A percentile compares a stretch with the other conserved stretches of the same genome.
Conservation (phyloP, 2,329 filamentous ascomycete species). For the Penicillium sp. region DNA sequence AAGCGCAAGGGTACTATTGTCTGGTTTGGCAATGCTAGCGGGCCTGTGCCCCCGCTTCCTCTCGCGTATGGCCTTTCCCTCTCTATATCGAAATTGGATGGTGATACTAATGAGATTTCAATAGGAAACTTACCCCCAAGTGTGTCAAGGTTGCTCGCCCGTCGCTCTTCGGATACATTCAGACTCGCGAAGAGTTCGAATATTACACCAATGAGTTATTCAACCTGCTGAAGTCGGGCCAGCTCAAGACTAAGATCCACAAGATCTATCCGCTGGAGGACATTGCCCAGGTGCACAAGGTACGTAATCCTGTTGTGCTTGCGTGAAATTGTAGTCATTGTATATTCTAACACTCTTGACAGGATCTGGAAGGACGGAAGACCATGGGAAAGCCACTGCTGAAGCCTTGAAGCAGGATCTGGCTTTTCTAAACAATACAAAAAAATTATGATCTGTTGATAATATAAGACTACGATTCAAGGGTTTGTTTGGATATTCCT, state of each 20-base stretch:
- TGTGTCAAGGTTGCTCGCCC: slow-evolving; percentile 76
- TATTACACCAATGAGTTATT: slow-evolving; percentile 71
- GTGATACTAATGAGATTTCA: slow-evolving; percentile 12
- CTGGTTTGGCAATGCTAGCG: slow-evolving; percentile 78
- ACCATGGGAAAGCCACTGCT: slow-evolving; percentile 81
- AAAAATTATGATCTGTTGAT: neutral
- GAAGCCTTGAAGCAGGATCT: slow-evolving; percentile 49
- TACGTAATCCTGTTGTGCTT: slow-evolving; percentile 23
- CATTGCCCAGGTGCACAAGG: slow-evolving; percentile 65
- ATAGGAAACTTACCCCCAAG: slow-evolving; percentile 60
- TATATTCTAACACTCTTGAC: neutral
- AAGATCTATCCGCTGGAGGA: slow-evolving; percentile 74
- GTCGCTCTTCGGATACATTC: slow-evolving; percentile 67
- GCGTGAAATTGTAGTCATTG: neutral
- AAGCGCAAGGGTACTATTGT: slow-evolving; percentile 74
- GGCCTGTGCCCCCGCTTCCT: slow-evolving; percentile 68
- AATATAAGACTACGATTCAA: neutral
- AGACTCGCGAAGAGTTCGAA: slow-evolving; percentile 67
- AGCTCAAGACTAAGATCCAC: slow-evolving; percentile 71
- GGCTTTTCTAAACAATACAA: neutral
- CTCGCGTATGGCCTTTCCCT: slow-evolving; percentile 52
- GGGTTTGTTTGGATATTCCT: neutral
- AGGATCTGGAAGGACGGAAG: slow-evolving; percentile 76
- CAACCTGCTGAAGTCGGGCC: slow-evolving; percentile 64
- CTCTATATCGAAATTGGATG: neutral